Base-by-base conservation (phyloP, 2,329 filamentous ascomycete species). In the Colletotrichum caudatum region DNA sequence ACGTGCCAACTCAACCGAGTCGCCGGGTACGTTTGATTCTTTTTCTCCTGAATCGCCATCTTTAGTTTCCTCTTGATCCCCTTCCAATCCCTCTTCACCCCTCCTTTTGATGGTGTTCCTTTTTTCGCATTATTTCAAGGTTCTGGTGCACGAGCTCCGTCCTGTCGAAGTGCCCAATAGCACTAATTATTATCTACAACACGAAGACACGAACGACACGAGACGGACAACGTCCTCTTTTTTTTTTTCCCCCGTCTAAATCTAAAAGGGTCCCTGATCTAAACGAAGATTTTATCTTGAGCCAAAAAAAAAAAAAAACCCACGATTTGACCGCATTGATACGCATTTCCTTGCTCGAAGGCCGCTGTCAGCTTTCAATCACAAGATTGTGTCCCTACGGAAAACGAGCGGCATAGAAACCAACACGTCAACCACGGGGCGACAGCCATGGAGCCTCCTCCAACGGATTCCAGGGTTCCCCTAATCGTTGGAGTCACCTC, bases 401-500 rank as follows among this genome's bases (percentile, higher is more conserved):
- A 23, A 54, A 39, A 64, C 53, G 50, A 54, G 12, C 26, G 16
- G 18, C 50, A n/a, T 26, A 2, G 3, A 23, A 33, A 3, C 26
- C 48, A 14, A 0, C 14, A 9, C 18, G 9, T 3, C n/a, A 6
- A 2, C 0, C 8, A 18, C 33, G 35, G 23, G 48, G 35, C 12
- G 7, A 41, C 33, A 2, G 1, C 18, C 20, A 29, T 7, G 23
- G 48, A 23, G 9, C 50, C 18, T 9, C 18, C 2, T 9, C 61
- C 48, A 12, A 64, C 23, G 23, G 68, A 67, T 5, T 63, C 8
- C 8, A 50, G 64, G 5, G 5, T 14, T 16, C 9, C 23, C 1
- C 26, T 71, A 2, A 12, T 67, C 1, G 6, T 67, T 14, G 64
- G 58, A 1, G 39, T 71, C 12, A 7, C 20, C 1, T 62, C 68